Conservation (phyloP, 169 alveolate species). For the Plasmodium gonderi region DNA sequence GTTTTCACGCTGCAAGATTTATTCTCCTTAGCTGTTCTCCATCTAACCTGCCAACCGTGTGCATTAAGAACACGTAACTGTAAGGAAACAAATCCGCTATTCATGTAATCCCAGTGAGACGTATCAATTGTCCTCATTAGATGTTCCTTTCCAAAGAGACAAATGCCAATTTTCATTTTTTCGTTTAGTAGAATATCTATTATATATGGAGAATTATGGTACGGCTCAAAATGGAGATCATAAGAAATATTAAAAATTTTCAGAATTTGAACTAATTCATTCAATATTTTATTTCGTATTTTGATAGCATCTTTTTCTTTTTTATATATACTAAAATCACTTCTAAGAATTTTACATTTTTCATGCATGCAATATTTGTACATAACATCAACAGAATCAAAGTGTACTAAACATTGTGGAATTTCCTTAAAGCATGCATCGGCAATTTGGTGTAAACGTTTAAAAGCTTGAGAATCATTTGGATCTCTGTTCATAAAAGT, state of each 20-base stretch:
- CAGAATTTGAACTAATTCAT: conserved; percentile 16
- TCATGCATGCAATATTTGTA: conserved; percentile 54
- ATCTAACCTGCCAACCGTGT: conserved; percentile 50
- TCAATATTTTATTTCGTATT: conserved; percentile 34
- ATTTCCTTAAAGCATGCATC: conserved; percentile 57
- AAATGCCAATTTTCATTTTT: conserved; percentile 27
- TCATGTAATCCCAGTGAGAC: conserved; percentile 41
- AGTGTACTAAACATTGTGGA: conserved; percentile 14
- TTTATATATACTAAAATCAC: conserved; percentile 50
- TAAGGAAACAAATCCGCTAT: conserved; percentile 48
- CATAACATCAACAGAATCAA: conserved; percentile 4
- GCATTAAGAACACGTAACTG: conserved; percentile 35
- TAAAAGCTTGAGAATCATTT: conserved; percentile 55
- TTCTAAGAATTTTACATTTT: conserved; percentile 40
- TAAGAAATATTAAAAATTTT: conserved; percentile 7
- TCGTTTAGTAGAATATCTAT: conserved; percentile 32
- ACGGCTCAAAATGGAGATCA: conserved; percentile 37
- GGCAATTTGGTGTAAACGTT: conserved; percentile 47
- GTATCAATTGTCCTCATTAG: conserved; percentile 37
- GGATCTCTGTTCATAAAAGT: conserved; percentile 44
- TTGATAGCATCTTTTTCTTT: conserved; percentile 60
- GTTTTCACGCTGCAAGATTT: not conserved
- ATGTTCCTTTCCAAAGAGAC: conserved; percentile 55
- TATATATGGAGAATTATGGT: conserved; percentile 37
- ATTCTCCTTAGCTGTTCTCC: not conserved